Evolutionary conservation across 2,329 filamentous ascomycete genomes (phyloP).

Genomic region (Zymoseptoria ardabiliae): DNA sequence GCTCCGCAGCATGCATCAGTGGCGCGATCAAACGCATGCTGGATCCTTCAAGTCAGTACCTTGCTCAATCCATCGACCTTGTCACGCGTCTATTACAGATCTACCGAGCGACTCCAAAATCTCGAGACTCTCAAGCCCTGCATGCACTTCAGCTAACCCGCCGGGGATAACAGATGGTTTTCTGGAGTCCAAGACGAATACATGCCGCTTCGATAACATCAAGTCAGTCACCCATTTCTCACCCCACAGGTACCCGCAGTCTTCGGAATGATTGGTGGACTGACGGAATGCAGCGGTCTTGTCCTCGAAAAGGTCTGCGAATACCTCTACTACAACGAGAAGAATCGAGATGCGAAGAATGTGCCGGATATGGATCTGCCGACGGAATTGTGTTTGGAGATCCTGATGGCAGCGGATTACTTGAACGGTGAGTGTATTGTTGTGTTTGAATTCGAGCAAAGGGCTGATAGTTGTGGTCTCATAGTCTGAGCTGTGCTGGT

Average conservation of each 20-base stretch:
- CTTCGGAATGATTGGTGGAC: not conserved
- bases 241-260: not conserved
- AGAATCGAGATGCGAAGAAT: conserved; percentile 60
- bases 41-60: conserved; percentile 54
- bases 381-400: conserved; percentile 67
- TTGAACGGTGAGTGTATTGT: conserved; percentile 50
- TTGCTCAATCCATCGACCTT: not conserved
- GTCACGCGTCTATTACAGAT: too few species aligned
- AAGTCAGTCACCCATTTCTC: conserved; percentile 48
- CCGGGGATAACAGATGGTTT: conserved; percentile 49
- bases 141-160: not conserved
- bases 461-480: not conserved
- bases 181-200: conserved; percentile 55
- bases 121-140: too few species aligned
- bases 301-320: conserved; percentile 75
- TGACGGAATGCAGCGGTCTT: conserved; percentile 48
- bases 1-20: conserved; percentile 62
- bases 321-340: conserved; percentile 78
- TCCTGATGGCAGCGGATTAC: conserved; percentile 71
- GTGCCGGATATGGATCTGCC: conserved; percentile 77
- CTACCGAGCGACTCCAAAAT: too few species aligned
- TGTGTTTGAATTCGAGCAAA: not conserved
- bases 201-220: conserved; percentile 64
- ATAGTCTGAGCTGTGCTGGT: not conserved
- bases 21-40: conserved; percentile 69